A percentile compares a stretch with the other conserved stretches of the same genome.
phyloP scores from a whole-genome alignment of 1,139 yeast genomes.

The Taiozyma sp. region DNA sequence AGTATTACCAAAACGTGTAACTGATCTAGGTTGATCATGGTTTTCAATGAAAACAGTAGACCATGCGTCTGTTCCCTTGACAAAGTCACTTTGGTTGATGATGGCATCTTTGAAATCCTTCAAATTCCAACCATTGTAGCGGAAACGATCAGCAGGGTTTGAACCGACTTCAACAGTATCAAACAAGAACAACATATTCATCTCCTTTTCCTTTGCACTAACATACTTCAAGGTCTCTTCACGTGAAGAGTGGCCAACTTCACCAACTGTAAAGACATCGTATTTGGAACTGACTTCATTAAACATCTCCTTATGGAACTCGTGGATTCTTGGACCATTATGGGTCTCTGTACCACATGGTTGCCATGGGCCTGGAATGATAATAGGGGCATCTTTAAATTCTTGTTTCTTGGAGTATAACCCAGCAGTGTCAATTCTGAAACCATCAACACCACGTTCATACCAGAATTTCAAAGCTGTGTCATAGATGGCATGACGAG shows the following conservation, averaged over 20 bases:
- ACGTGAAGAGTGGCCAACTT: constrained; percentile 39
- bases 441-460: constrained; percentile 52
- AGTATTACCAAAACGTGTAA: constrained; percentile 46
- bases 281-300: constrained; percentile 39
- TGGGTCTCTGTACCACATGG: constrained; percentile 30
- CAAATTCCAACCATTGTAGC: constrained; percentile 35
- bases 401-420: constrained; percentile 45
- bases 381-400: constrained; percentile 45
- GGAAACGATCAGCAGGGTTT: constrained; percentile 26
- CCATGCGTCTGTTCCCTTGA: constrained; percentile 53
- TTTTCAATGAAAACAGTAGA: constrained; percentile 51
- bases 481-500: constrained; percentile 45
- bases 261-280: constrained; percentile 55
- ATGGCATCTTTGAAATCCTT: constrained; percentile 41
- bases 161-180: constrained; percentile 42
- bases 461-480: constrained; percentile 48
- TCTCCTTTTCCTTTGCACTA: constrained; percentile 42
- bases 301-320: constrained; percentile 50
- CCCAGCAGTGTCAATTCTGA: constrained; percentile 51
- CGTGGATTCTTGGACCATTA: constrained; percentile 52
- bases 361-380: constrained; percentile 38
- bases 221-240: constrained; percentile 43
- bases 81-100: constrained; percentile 30
- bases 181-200: constrained; percentile 48
- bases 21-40: constrained; percentile 53